Evolutionary conservation across 2,329 filamentous ascomycete genomes (phyloP), one percentile per base, ranked within the genome.

Genomic region (Aspergillus hortae): DNA sequence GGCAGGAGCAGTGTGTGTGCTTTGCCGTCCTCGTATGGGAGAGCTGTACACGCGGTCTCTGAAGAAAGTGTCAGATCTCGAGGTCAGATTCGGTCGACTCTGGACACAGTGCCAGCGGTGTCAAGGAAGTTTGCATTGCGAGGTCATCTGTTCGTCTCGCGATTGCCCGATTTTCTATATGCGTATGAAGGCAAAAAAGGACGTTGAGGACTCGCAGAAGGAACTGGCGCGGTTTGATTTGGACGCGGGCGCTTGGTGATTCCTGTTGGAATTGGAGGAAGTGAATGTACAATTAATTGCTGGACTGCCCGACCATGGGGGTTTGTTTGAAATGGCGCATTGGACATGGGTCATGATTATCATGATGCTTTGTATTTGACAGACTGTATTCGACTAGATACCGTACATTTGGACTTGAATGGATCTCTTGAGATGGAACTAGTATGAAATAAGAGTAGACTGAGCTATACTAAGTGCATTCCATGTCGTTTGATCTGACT

Each of bases 111-210:
- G 94, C 70, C 94, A 99, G 76, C 81, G 94, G 40, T 99, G 94
- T 71, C 94, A 99, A 76, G 94, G 92, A 49, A 96, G 91, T 76
- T 88, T 99, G 82, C 94, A 99, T 75, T 94, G 90, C 70, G 94
- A 99, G 72, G 95, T 99, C 49, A 97, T 99, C 62, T 99, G 94
- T 77, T 92, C 88, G 57, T 92, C 88, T 69, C 89, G 91, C 70
- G 94, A 99, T 77, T 99, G 94, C 68, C 94, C 94, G 1, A 99
- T 99, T 66, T 99, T 99, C 73, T 99, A 99, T 72, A 99, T 99
- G 94, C 86, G 94, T 4, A 99, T 99, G 94, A 99, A 99, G 80
- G 92, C 92, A 30, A 95, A 96, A 82, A 99, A 99, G 79, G 94
- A 99, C 70, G 86, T 97, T 36, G 92, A 97, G 72, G 94, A 99